phyloP scores from a whole-genome alignment of 345 rosid species.

The Euclidium syriacum region DNA sequence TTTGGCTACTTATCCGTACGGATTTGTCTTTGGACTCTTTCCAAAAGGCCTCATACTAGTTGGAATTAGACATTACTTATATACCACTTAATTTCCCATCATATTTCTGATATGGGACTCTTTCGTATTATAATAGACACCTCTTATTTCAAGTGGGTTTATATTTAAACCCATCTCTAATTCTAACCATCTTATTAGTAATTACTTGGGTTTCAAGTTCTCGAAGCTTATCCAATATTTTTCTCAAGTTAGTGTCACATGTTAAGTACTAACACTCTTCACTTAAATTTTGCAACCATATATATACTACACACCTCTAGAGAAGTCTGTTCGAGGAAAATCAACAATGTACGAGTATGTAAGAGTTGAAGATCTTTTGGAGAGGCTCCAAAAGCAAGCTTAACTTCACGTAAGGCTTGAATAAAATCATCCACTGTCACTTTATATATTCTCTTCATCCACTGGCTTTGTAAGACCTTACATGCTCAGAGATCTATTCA shows the following conservation, averaged over 20 bases:
- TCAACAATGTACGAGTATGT: constrained; percentile 64
- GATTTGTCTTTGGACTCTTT: no score
- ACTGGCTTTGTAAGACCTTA: constrained; percentile 87
- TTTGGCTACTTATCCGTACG: no score
- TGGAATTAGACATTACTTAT: no score
- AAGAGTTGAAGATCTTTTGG: constrained; percentile 69
- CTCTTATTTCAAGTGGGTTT: no score
- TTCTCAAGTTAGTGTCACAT: neutral
- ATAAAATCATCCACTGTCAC: constrained; percentile 86
- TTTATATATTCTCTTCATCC: constrained; percentile 86
- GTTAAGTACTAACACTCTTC: neutral
- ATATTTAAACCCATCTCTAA: no score
- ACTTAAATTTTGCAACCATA: neutral
- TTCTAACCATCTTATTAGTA: no score
- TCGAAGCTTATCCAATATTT: no score
- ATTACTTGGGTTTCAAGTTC: no score
- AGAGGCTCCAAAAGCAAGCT: constrained; percentile 87
- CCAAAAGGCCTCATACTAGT: no score
- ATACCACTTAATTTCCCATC: no score
- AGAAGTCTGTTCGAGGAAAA: constrained; percentile 64
- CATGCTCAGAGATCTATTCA: constrained; percentile 69
- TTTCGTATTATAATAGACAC: no score
- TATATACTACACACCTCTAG: constrained; percentile 58
- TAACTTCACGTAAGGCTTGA: constrained; percentile 56
- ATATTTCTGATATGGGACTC: no score